phyloP scores from a whole-genome alignment of 441 rosid genomes.

The Brassica hybrid region DNA sequence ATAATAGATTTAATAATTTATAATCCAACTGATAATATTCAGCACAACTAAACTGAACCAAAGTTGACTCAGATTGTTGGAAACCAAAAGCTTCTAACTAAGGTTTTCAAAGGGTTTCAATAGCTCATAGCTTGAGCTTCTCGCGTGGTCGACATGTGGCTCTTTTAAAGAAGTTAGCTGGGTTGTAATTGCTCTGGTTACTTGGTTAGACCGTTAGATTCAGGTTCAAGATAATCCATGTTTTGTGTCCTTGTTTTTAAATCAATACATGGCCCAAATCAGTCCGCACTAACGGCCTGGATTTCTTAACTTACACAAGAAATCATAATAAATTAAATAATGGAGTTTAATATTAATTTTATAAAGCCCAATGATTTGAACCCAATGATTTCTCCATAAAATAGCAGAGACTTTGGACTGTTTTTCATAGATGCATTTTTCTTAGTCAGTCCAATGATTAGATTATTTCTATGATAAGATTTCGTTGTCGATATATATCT shows the following conservation, averaged over 20 bases:
- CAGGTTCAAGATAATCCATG: no score
- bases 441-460: slow-evolving; percentile 30
- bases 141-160: not conserved
- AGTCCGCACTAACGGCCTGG: slow-evolving; percentile 1
- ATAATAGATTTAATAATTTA: no score
- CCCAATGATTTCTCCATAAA: not conserved
- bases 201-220: no score
- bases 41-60: no score
- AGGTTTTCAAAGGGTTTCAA: not conserved
- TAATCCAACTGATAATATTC: no score
- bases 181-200: no score
- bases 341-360: not conserved
- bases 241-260: no score
- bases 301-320: not conserved
- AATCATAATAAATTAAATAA: not conserved
- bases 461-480: slow-evolving; percentile 23
- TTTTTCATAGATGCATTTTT: not conserved
- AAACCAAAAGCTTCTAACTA: no score
- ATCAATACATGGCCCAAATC: not conserved
- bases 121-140: not conserved
- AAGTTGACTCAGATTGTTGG: no score
- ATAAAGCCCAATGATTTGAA: not conserved
- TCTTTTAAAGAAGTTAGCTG: no score
- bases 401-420: not conserved
- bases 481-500: not conserved